A percentile compares a stretch with the other conserved stretches of the same genome.
Conservation (phyloP, 2,329 filamentous ascomycete species). For the Penicillium occitanis region DNA sequence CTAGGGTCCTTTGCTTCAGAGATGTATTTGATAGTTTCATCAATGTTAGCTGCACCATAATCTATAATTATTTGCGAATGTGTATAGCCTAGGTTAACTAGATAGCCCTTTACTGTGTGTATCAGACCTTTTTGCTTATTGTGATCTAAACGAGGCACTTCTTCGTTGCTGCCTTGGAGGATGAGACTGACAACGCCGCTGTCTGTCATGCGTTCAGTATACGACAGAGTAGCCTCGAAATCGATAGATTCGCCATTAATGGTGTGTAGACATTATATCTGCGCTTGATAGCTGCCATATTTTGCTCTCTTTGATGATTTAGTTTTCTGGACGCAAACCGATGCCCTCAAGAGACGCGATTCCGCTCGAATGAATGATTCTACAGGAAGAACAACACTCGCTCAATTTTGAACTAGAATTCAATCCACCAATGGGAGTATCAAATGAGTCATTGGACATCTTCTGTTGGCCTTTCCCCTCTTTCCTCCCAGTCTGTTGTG, state of each 20-base stretch:
- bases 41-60: constrained; percentile 66
- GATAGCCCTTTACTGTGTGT: constrained; percentile 46
- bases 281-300: constrained; percentile 20
- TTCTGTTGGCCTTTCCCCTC: background rate
- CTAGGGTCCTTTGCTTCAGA: too few species aligned
- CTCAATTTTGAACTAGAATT: background rate
- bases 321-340: background rate
- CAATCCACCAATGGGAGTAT: background rate
- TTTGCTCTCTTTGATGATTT: background rate
- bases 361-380: background rate
- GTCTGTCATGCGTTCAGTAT: constrained; percentile 47
- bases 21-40: constrained; percentile 44
- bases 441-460: background rate
- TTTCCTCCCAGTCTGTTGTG: background rate
- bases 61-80: constrained; percentile 60
- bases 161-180: constrained; percentile 50
- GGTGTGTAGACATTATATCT: constrained; percentile 44
- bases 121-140: constrained; percentile 53
- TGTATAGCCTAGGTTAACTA: background rate
- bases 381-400: background rate
- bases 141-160: constrained; percentile 51
- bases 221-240: constrained; percentile 41
- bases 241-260: constrained; percentile 44
- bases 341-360: background rate
- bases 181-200: constrained; percentile 49